phyloP scores from a whole-genome alignment of 1,284 basidiomycete genomes.

The Leccinum subrobustum region DNA sequence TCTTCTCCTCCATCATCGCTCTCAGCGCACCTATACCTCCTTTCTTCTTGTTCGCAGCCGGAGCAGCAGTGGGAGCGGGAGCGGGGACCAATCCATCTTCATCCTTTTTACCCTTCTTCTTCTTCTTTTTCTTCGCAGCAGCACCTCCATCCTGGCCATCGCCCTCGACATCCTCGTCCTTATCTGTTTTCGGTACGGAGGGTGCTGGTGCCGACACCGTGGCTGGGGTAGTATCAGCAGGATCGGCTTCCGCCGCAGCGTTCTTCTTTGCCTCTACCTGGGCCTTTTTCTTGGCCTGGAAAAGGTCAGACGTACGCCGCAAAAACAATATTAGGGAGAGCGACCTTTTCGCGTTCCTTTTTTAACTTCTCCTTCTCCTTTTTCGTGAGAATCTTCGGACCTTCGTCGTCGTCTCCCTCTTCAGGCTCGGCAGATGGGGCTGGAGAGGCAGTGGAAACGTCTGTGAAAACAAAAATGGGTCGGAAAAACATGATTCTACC shows the following conservation, averaged over 20 bases:
- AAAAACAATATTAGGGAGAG: conserved; percentile 8
- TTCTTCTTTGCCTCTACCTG: conserved; percentile 87
- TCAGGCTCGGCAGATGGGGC: conserved; percentile 29
- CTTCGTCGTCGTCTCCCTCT: conserved; percentile 45
- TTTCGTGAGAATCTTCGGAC: conserved; percentile 72
- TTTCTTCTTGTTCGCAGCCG: conserved; percentile 67
- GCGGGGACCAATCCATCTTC: conserved; percentile 53
- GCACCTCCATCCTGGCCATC: conserved; percentile 55
- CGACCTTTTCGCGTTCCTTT: conserved; percentile 91
- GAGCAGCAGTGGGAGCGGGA: conserved; percentile 41
- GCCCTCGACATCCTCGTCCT: conserved; percentile 42
- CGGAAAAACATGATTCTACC: conserved; percentile 21
- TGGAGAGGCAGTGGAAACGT: conserved; percentile 29
- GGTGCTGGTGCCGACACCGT: conserved; percentile 19
- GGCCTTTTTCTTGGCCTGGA: conserved; percentile 91
- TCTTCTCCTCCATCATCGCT: conserved; percentile 89
- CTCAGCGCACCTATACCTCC: conserved; percentile 71
- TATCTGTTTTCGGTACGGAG: conserved; percentile 25
- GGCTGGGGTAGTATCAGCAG: conserved; percentile 20
- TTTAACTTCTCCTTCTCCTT: conserved; percentile 94
- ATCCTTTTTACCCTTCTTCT: conserved; percentile 84
- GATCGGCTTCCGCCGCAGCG: conserved; percentile 19
- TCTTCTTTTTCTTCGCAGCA: conserved; percentile 81
- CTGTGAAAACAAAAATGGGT: conserved; percentile 10
- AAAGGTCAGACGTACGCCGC: conserved; percentile 9